A percentile compares a stretch with the other conserved stretches of the same genome.
Conservation (phyloP, 108 stramenopile genomes). For the Stephanodiscus triporus region DNA sequence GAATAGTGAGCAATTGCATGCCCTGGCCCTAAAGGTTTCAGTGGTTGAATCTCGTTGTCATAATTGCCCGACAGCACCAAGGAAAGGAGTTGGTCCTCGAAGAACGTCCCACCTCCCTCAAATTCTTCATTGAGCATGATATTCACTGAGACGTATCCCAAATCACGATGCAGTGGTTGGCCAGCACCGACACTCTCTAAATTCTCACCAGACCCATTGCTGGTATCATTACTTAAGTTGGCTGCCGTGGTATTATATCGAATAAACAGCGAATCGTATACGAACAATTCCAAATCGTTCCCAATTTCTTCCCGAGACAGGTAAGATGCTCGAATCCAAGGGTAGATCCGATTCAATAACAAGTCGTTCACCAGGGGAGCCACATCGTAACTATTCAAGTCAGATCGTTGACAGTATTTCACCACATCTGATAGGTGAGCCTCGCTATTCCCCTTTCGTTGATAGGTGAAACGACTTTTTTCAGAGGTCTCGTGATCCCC, state of each 20-base stretch:
- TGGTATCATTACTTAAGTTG: neutral
- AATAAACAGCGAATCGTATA: slow-evolving; percentile 72
- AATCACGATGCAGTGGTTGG: slow-evolving; percentile 76
- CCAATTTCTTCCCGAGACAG: slow-evolving; percentile 18
- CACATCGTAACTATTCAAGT: slow-evolving; percentile 36
- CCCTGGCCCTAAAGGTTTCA: slow-evolving; percentile 61
- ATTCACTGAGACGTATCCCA: slow-evolving; percentile 71
- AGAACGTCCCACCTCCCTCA: slow-evolving; percentile 73
- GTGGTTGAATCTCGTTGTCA: slow-evolving; percentile 10
- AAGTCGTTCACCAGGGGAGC: slow-evolving; percentile 50
- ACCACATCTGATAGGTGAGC: slow-evolving; percentile 46
- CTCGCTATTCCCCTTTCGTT: slow-evolving; percentile 59
- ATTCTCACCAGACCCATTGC: neutral
- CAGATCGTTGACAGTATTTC: slow-evolving; percentile 11
- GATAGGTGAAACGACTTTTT: slow-evolving; percentile 59
- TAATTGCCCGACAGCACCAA: neutral
- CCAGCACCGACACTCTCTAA: slow-evolving; percentile 47
- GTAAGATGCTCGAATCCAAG: slow-evolving; percentile 62
- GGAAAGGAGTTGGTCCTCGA: slow-evolving; percentile 59
- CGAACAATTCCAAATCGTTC: slow-evolving; percentile 35
- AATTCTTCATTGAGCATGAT: slow-evolving; percentile 69
- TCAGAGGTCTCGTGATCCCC: neutral
- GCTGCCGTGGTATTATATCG: slow-evolving; percentile 74
- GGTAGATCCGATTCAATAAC: slow-evolving; percentile 52
- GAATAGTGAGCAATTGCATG: slow-evolving; percentile 61